Evolutionary conservation across 108 stramenopile species (phyloP).

Genomic region (Cyclostephanos invisitatus): DNA sequence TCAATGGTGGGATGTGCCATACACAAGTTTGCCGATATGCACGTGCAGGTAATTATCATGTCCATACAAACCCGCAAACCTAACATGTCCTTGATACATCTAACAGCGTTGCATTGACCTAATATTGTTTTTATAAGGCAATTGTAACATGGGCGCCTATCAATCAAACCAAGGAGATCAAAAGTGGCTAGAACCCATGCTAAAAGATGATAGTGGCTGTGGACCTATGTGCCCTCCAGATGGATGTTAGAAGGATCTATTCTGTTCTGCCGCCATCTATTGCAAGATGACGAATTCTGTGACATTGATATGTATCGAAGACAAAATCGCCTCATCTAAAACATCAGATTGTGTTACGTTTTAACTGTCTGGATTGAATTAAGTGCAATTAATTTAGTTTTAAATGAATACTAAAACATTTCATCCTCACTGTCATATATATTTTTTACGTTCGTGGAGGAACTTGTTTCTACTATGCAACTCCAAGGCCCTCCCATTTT

Average conservation of each 20-base stretch:
- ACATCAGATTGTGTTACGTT: too few species aligned
- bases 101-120: background rate
- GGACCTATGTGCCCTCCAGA: constrained; percentile 37
- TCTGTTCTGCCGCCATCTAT: too few species aligned
- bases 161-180: background rate
- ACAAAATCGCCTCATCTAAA: too few species aligned
- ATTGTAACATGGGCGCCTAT: constrained; percentile 17
- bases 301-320: too few species aligned
- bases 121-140: background rate
- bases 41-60: constrained; percentile 15
- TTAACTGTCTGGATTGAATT: too few species aligned
- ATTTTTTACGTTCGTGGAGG: too few species aligned
- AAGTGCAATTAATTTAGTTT: too few species aligned
- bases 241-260: constrained; percentile 5
- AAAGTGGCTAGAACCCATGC: constrained; percentile 46
- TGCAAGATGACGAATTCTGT: too few species aligned
- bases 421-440: too few species aligned
- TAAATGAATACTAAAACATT: too few species aligned
- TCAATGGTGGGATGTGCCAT: constrained; percentile 26
- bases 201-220: constrained; percentile 30
- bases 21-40: constrained; percentile 44
- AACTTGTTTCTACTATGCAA: too few species aligned
- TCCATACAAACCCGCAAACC: background rate
- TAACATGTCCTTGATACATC: background rate
- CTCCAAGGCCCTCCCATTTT: too few species aligned